Percentiles rank a stretch among this genome's conserved stretches.
Conservation (phyloP, 495 filamentous ascomycete species). For the Bryoglossum gracile region DNA sequence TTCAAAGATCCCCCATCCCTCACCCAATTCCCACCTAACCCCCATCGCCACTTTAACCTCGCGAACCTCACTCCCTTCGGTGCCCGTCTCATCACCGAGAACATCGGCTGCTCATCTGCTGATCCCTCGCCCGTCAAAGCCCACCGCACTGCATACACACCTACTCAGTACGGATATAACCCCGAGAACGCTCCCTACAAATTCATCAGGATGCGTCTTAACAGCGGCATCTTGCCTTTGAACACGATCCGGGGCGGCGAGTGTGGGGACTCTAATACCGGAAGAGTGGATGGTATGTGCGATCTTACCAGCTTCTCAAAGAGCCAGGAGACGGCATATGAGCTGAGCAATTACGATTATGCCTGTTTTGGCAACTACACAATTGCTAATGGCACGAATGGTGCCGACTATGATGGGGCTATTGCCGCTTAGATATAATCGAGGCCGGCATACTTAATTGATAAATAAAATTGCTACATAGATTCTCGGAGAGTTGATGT, state of each 20-base stretch:
- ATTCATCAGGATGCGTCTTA: slow-evolving; percentile 35
- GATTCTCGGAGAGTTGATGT: too few species aligned
- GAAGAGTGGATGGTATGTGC: slow-evolving; percentile 33
- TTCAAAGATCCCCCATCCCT: slow-evolving; percentile 29
- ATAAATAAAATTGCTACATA: background rate
- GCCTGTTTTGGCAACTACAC: slow-evolving; percentile 37
- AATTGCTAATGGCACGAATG: slow-evolving; percentile 26
- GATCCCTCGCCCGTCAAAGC: slow-evolving; percentile 24
- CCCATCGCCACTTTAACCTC: slow-evolving; percentile 30
- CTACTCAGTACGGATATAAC: slow-evolving; percentile 31
- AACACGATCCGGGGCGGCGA: slow-evolving; percentile 30
- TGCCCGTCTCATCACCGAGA: slow-evolving; percentile 33
- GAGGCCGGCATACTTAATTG: too few species aligned
- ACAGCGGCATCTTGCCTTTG: slow-evolving; percentile 34
- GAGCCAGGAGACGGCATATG: slow-evolving; percentile 26
- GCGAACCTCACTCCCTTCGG: slow-evolving; percentile 33
- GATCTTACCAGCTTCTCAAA: slow-evolving; percentile 25
- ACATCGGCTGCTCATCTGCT: slow-evolving; percentile 29
- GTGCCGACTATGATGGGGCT: slow-evolving; percentile 33
- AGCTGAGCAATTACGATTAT: slow-evolving; percentile 30
- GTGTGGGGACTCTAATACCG: slow-evolving; percentile 20
- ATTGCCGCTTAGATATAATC: slow-evolving; percentile 13
- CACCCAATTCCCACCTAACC: slow-evolving; percentile 29
- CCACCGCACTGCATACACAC: slow-evolving; percentile 27
- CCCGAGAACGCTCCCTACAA: slow-evolving; percentile 31